Percentiles rank a stretch among this genome's conserved stretches.
Conservation (phyloP, 768 basidiomycete species). For the Nidula microcarpa region DNA sequence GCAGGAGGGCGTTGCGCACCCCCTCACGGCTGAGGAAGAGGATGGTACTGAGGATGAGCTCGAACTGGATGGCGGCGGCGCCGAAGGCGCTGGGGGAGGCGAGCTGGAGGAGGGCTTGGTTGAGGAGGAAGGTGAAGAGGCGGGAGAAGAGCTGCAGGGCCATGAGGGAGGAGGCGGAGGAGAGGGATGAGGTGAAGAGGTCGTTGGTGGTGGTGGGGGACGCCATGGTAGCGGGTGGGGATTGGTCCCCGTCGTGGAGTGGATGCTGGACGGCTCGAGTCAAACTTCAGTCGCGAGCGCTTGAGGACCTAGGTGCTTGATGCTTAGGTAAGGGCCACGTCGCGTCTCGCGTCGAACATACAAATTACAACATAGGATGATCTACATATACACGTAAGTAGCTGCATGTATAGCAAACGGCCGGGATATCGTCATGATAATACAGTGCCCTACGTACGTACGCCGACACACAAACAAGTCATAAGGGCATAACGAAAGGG, state of each 20-base stretch:
- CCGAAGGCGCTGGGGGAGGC: constrained; percentile 85
- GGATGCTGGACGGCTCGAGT: too few species aligned
- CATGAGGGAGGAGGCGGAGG: constrained; percentile 65
- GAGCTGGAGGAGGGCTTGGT: constrained; percentile 82
- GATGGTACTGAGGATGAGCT: constrained; percentile 84
- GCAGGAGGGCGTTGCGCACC: constrained; percentile 78
- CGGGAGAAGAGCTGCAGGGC: constrained; percentile 85
- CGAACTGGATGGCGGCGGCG: constrained; percentile 92
- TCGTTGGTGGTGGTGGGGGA: background rate
- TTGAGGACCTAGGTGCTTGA: too few species aligned
- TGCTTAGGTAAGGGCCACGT: too few species aligned
- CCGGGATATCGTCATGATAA: background rate
- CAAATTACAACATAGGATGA: background rate
- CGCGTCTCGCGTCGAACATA: background rate
- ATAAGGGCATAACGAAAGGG: background rate
- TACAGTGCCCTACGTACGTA: background rate
- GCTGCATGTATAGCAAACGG: background rate
- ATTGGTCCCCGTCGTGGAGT: background rate
- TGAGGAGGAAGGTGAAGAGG: constrained; percentile 81
- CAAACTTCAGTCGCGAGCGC: too few species aligned
- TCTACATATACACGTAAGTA: background rate
- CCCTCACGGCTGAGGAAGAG: constrained; percentile 94
- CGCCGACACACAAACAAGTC: background rate
- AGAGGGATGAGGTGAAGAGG: constrained; percentile 29
- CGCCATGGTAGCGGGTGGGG: background rate